Conservation (phyloP, 306 rosid species). For the cucumber (Cucumis sativus) region Cucumber_9930_V3 NC_026658.2:3640001-3640500, state of each 20-base stretch:
- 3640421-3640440: background rate
- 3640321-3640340: background rate
- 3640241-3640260: background rate
- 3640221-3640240: background rate
- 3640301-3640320: background rate
- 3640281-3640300: background rate
- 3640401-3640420: background rate
- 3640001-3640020: conserved; percentile 4
- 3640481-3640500: background rate
- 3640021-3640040: background rate
- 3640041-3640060: background rate
- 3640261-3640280: background rate
- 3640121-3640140: too few species aligned
- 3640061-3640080: background rate
- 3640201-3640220: background rate
- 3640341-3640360: background rate
- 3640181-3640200: too few species aligned
- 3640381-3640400: background rate
- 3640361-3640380: background rate
- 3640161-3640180: too few species aligned
- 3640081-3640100: background rate
- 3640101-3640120: background rate
- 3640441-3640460: background rate
- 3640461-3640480: background rate
- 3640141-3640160: too few species aligned